Conservation (phyloP, 2,329 filamentous ascomycete species). For the Fusarium caatingaense region DNA sequence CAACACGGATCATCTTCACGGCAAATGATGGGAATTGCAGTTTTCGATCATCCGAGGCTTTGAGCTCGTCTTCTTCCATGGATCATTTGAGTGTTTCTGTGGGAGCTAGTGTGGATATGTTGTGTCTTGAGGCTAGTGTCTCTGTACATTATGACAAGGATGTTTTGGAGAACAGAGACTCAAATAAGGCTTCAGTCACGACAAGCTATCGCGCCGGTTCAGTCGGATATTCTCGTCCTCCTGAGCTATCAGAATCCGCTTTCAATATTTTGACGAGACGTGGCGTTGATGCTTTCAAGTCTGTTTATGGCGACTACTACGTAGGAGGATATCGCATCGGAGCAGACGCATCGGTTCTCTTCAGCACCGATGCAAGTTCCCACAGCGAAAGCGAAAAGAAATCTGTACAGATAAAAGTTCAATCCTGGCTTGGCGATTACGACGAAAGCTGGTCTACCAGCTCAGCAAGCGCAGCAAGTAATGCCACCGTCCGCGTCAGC, state of each 20-base stretch:
- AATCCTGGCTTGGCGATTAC: background rate
- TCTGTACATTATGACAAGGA: conserved; percentile 1
- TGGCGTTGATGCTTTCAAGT: background rate
- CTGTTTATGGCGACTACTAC: background rate
- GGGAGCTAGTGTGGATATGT: background rate
- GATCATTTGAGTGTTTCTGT: conserved; percentile 1
- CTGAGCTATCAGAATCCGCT: background rate
- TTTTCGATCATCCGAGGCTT: background rate
- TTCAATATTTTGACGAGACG: background rate
- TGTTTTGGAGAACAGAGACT: background rate
- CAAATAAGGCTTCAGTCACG: conserved; percentile 1
- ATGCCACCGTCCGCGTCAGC: background rate
- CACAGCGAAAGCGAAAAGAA: background rate
- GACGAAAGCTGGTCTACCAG: background rate
- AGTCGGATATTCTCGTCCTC: background rate
- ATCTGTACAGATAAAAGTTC: background rate
- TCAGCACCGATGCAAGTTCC: background rate
- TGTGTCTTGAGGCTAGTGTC: background rate
- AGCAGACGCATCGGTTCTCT: background rate
- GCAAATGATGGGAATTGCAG: background rate
- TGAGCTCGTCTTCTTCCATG: background rate
- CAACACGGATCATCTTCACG: background rate
- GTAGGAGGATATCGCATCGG: background rate
- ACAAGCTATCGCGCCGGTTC: background rate
- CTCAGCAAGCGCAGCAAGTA: background rate